Conservation (phyloP, 306 rosid species). For the Sicyos baderoa region DNA sequence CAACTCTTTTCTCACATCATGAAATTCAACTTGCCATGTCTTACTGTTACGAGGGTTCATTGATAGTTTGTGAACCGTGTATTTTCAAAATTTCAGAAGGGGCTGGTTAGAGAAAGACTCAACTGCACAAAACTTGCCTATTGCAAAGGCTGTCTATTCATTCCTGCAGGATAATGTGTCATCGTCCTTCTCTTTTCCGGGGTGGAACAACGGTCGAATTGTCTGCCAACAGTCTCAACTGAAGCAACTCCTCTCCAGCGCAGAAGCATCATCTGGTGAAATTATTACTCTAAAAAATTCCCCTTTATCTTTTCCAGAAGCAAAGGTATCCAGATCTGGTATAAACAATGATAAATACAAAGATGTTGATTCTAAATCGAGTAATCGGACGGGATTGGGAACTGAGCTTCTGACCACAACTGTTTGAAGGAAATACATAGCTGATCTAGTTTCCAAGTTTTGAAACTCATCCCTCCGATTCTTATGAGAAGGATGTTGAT, state of each 20-base stretch:
- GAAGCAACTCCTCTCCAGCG: conserved; percentile 47
- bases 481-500: conserved; percentile 27
- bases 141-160: conserved; percentile 65
- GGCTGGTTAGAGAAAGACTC: conserved; percentile 63
- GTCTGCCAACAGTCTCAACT: conserved; percentile 76
- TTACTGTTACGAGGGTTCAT: neutral
- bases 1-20: neutral
- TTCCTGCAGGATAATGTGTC: conserved; percentile 61
- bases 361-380: conserved; percentile 45
- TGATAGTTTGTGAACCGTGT: neutral
- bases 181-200: conserved; percentile 51
- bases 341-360: conserved; percentile 32
- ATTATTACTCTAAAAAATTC: conserved; percentile 49
- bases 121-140: conserved; percentile 43
- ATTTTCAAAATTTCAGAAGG: conserved; percentile 50
- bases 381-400: conserved; percentile 36
- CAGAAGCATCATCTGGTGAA: conserved; percentile 43
- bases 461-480: conserved; percentile 22
- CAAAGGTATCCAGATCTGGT: conserved; percentile 38
- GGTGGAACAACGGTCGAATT: conserved; percentile 87
- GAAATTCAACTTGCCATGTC: neutral
- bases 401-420: conserved; percentile 58
- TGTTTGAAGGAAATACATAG: conserved; percentile 39
- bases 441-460: conserved; percentile 23
- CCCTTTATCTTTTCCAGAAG: conserved; percentile 35